phyloP scores from a whole-genome alignment of 1,284 basidiomycete genomes.

The Cryptococcus sp. region DNA sequence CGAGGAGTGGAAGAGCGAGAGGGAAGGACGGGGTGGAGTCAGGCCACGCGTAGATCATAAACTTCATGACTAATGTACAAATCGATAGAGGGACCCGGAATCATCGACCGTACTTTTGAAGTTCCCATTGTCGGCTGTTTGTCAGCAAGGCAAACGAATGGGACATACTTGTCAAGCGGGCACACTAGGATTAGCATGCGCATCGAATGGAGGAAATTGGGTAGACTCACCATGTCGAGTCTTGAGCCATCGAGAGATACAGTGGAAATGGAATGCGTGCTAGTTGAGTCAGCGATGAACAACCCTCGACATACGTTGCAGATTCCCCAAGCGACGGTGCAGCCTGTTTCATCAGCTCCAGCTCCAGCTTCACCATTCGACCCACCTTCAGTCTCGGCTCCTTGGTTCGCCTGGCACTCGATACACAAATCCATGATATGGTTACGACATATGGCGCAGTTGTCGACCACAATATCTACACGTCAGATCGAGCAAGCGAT shows the following conservation, averaged over 20 bases:
- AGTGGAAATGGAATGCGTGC: slow-evolving; percentile 99
- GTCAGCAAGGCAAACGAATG: slow-evolving; percentile 31
- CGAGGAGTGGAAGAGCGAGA: slow-evolving; percentile 38
- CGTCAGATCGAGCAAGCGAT: slow-evolving; percentile 2
- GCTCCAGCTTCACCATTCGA: not conserved
- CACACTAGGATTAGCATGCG: slow-evolving; percentile 58
- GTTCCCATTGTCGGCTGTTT: slow-evolving; percentile 47
- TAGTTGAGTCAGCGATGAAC: slow-evolving; percentile 46
- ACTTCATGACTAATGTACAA: not conserved
- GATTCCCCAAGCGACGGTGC: slow-evolving; percentile 98
- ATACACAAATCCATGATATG: slow-evolving; percentile 99
- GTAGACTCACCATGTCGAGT: slow-evolving; percentile 64
- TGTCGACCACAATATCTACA: slow-evolving; percentile 88
- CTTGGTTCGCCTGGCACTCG: slow-evolving; percentile 99
- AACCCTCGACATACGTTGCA: slow-evolving; percentile 71
- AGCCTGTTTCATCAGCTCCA: slow-evolving; percentile 53
- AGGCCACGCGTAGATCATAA: slow-evolving; percentile 16
- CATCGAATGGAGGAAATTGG: too few relatives aligned
- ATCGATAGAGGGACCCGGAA: not conserved
- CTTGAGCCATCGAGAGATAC: slow-evolving; percentile 99
- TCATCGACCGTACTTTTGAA: slow-evolving; percentile 48
- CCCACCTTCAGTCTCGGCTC: slow-evolving; percentile 72
- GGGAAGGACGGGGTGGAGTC: slow-evolving; percentile 40
- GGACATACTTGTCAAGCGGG: slow-evolving; percentile 82
- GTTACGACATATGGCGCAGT: slow-evolving; percentile 92